These are phyloP conservation scores for Pseudogymnoascus sp. DNA, from an alignment of 2,329 filamentous ascomycete species.

Conservation along the genomic window DNA sequence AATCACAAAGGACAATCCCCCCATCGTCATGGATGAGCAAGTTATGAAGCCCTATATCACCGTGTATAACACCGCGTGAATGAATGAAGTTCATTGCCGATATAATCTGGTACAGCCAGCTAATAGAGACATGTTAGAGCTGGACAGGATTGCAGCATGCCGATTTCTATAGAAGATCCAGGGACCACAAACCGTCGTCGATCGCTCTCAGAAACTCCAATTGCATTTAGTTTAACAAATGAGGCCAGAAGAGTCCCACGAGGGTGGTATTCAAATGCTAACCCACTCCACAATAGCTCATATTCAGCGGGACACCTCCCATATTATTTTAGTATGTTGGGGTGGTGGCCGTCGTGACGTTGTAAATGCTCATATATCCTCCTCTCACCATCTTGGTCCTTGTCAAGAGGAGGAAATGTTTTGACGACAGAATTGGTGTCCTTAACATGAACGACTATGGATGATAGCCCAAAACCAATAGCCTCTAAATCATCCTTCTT, in stretches of 20 bases:
- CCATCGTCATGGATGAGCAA: background rate
- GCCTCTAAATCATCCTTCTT: background rate
- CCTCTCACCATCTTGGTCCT: background rate
- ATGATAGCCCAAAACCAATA: background rate
- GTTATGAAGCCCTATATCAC: background rate
- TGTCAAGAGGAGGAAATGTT: background rate
- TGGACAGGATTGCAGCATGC: background rate
- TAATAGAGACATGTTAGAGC: background rate
- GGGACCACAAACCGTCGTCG: background rate
- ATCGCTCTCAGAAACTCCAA: background rate
- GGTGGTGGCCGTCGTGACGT: background rate
- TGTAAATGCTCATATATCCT: background rate
- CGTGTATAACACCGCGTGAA: background rate
- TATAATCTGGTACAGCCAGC: background rate
- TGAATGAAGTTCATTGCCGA: background rate
- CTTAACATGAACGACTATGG: background rate
- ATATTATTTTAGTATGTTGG: background rate
- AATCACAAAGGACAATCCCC: background rate
- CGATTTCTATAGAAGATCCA: background rate
- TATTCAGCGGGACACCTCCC: background rate
- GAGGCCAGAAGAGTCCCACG: background rate
- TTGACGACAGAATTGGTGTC: background rate
- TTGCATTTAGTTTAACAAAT: background rate
- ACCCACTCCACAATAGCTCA: background rate
- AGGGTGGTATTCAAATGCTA: background rate